Evolutionary conservation across 805 yeast genomes (phyloP), one percentile per base, ranked within the genome.

Genomic region (Metschnikowia vanudenii): DNA sequence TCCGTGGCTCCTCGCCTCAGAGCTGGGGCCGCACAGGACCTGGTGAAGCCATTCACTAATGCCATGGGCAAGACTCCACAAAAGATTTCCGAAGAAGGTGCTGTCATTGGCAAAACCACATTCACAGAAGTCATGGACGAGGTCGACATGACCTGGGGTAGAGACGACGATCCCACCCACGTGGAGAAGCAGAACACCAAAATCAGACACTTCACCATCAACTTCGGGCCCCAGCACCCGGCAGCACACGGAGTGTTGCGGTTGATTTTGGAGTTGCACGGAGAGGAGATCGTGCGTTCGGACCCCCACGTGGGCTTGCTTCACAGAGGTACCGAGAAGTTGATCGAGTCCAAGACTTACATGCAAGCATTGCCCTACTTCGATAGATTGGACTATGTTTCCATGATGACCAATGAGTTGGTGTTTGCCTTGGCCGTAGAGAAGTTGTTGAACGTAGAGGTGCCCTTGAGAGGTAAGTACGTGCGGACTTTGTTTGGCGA

Each of bases 241-340:
- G 96, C 96, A 52, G 96, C 96, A 24, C 96, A 88, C 73, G 96
- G 96, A 56, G 96, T 88, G 68, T 74, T 88, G 73, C 80, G 96
- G 64, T 75, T 88, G 67, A 88, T 88, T 67, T 73, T 88, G 61
- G 96, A 88, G 71, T 78, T 88, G 51, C 86, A 85, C 61, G 96
- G 96, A 56, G 96, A 88, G 69, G 96, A 88, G 67, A 84, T 88
- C 57, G 80, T 88, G 40, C 79, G 96, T 57, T 76, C 91, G 4
- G 96, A 88, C 64, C 96, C 96, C 33, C 96, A 88, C 65, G 88
- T 88, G 54, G 96, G 96, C 31, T 73, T 88, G 62, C 76, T 88
- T 56, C 96, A 88, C 68, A 76, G 96, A 70, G 96, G 96, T 53
- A 88, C 96, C 30, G 96, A 88, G 64, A 88, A 88, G 69, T 80